phyloP scores from a whole-genome alignment of 73 alveolate genomes.

The Tetrahymena thermophila region DNA sequence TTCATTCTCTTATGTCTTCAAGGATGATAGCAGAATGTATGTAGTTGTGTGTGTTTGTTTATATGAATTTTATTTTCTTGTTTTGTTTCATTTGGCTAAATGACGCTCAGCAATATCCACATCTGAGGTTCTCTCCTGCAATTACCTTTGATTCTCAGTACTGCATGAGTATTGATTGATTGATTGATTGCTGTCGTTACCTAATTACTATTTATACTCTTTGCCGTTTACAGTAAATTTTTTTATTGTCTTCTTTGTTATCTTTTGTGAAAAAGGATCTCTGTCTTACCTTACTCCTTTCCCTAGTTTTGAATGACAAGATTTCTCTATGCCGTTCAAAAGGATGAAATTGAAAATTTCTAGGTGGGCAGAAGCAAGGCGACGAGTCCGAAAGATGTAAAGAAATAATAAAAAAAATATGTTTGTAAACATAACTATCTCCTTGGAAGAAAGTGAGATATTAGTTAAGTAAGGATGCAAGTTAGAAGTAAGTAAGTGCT shows the following conservation, averaged over 20 bases:
- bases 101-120: slow-evolving; percentile 1
- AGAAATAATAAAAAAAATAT: background rate
- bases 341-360: background rate
- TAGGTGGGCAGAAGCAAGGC: background rate
- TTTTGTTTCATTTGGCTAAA: background rate
- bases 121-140: slow-evolving; percentile 3
- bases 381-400: slow-evolving; percentile 4
- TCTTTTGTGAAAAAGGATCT: background rate
- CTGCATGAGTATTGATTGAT: background rate
- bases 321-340: background rate
- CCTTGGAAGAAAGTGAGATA: background rate
- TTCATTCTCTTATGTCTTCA: background rate
- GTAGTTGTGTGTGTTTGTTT: too few species aligned
- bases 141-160: background rate
- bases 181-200: background rate
- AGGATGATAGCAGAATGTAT: background rate
- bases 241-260: background rate
- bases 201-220: background rate
- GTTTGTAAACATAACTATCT: background rate
- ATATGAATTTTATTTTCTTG: too few species aligned
- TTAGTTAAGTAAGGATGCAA: background rate
- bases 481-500: background rate
- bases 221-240: background rate
- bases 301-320: background rate
- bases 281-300: background rate